Percentiles rank a stretch among this genome's conserved stretches.
Evolutionary conservation across 331 rosid genomes (phyloP).

Genomic region (Malus hybrid): DNA sequence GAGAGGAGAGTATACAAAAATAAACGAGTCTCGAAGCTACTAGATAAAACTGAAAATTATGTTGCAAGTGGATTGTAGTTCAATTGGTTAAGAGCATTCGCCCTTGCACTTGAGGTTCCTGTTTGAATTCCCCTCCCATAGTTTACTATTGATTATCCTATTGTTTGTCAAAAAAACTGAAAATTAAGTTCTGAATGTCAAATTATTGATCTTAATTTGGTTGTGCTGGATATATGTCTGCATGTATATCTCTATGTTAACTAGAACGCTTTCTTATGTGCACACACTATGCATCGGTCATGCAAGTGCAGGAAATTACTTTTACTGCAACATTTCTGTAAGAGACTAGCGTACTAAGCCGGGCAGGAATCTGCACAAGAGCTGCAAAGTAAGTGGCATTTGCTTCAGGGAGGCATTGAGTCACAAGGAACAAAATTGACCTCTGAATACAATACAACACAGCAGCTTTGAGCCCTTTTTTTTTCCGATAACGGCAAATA

Average conservation of each 20-base stretch:
- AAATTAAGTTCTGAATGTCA: no score
- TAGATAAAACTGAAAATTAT: neutral
- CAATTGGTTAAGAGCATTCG: no score
- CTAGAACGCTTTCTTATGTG: neutral
- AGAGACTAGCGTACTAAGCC: neutral
- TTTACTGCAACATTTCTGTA: neutral
- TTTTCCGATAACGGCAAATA: neutral
- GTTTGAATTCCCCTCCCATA: no score
- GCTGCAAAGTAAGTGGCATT: neutral
- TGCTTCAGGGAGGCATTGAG: neutral
- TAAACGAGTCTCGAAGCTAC: neutral
- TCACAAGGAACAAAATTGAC: neutral
- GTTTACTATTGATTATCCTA: no score
- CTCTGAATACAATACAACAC: neutral
- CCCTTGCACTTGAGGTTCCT: rapidly evolving
- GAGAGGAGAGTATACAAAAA: neutral
- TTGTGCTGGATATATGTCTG: no score
- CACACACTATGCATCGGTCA: neutral
- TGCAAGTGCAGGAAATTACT: neutral
- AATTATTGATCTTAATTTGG: no score
- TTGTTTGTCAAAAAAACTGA: no score
- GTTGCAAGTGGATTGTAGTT: no score
- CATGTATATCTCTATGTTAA: neutral
- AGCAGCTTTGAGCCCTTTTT: neutral
- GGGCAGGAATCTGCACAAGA: neutral